Conservation (phyloP, 805 yeast species). For the Metschnikowia shivogae region DNA sequence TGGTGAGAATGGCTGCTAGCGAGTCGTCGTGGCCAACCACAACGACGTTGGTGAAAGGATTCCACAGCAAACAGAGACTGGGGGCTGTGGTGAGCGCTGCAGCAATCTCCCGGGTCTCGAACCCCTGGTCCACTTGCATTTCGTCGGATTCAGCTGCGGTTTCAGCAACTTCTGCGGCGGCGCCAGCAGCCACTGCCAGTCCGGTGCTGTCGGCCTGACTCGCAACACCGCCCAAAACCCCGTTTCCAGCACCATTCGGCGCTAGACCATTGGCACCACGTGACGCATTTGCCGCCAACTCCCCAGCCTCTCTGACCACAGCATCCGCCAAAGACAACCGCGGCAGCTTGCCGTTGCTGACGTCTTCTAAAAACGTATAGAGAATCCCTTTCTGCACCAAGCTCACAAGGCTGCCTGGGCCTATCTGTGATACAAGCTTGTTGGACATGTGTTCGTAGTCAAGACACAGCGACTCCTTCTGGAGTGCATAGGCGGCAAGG, state of each 20-base stretch:
- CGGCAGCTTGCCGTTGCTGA: constrained; percentile 31
- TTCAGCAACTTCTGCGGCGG: neutral
- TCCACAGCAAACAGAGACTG: constrained; percentile 52
- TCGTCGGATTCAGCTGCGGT: neutral
- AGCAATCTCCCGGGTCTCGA: constrained; percentile 32
- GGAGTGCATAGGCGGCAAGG: constrained; percentile 74
- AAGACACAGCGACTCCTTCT: constrained; percentile 64
- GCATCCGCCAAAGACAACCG: constrained; percentile 46
- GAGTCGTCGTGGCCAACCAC: constrained; percentile 55
- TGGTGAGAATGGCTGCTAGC: constrained; percentile 42
- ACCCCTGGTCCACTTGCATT: constrained; percentile 1
- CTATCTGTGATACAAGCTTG: constrained; percentile 45
- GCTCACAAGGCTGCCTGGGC: constrained; percentile 78
- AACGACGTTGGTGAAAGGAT: constrained; percentile 45
- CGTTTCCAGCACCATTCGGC: neutral
- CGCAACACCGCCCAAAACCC: neutral
- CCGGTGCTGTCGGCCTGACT: neutral
- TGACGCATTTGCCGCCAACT: constrained; percentile 4
- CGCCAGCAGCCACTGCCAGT: neutral
- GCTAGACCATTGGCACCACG: neutral
- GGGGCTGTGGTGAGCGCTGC: constrained; percentile 39
- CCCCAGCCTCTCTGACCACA: constrained; percentile 40
- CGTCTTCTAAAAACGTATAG: constrained; percentile 64
- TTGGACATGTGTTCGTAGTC: constrained; percentile 45
- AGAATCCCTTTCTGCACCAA: constrained; percentile 84